These are phyloP conservation scores for Colletotrichum aenigma DNA, from an alignment of 2,329 filamentous ascomycete genomes.

Conservation along the genomic window DNA sequence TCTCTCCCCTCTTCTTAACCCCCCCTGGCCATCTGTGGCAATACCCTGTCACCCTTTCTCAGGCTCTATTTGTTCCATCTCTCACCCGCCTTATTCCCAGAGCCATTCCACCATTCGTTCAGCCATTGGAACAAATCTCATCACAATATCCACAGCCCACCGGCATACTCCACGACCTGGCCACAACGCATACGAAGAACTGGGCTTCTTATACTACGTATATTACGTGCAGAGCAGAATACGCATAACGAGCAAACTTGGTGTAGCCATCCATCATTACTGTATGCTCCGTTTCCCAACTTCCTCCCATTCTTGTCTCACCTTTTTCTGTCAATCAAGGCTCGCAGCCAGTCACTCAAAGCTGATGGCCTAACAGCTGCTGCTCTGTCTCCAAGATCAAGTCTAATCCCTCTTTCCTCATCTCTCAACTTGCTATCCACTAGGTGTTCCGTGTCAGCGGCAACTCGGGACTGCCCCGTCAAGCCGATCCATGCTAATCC, in stretches of 20 bases:
- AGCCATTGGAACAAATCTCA: neutral
- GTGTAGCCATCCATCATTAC: neutral
- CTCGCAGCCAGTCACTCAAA: neutral
- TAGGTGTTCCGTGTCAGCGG: neutral
- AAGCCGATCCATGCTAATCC: neutral
- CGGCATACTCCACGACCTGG: neutral
- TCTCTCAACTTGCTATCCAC: neutral
- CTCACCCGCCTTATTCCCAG: neutral
- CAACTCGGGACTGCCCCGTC: constrained; percentile 2
- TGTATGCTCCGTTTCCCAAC: neutral
- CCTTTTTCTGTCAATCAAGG: neutral
- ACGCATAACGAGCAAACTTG: neutral
- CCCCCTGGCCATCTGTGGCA: neutral
- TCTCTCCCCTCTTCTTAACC: neutral
- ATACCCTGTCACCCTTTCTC: neutral
- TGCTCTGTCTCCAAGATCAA: neutral
- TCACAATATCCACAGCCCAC: neutral
- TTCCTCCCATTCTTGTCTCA: neutral
- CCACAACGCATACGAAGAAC: neutral
- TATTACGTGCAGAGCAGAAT: neutral
- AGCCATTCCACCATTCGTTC: neutral
- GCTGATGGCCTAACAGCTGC: neutral
- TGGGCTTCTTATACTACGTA: neutral
- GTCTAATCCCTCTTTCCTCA: constrained; percentile 13
- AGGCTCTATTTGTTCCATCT: neutral